phyloP scores from a whole-genome alignment of 371 early-diverging fungal genomes.

The Mortierella sp. region DNA sequence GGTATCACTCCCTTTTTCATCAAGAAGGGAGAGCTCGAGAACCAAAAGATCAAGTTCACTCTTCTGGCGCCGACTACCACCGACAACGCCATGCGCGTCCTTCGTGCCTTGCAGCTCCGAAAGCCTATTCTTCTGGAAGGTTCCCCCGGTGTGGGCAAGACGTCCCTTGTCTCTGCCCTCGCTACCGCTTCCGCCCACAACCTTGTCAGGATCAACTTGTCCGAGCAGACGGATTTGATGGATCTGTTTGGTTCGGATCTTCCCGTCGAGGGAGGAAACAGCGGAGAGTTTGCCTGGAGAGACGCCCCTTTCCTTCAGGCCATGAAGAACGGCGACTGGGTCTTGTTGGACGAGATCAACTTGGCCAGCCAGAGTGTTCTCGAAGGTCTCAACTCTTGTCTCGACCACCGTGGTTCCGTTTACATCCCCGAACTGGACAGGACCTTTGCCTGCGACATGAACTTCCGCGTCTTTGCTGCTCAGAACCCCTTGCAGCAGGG shows the following conservation, averaged over 20 bases:
- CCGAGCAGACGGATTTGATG: slow-evolving; percentile 99
- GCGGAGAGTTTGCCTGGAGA: slow-evolving; percentile 95
- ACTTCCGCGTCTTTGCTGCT: slow-evolving; percentile 98
- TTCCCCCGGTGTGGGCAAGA: slow-evolving; percentile 98
- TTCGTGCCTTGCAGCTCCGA: slow-evolving; percentile 94
- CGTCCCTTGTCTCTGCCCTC: slow-evolving; percentile 91
- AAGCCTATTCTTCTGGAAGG: slow-evolving; percentile 99
- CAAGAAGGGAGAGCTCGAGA: slow-evolving; percentile 68
- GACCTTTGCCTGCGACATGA: slow-evolving; percentile 82
- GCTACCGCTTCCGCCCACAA: slow-evolving; percentile 87
- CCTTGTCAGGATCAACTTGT: slow-evolving; percentile 97
- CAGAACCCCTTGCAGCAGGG: slow-evolving; percentile 98
- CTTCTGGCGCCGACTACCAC: slow-evolving; percentile 92
- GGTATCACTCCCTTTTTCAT: slow-evolving; percentile 87
- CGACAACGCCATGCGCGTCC: slow-evolving; percentile 91
- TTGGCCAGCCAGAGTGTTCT: slow-evolving; percentile 99
- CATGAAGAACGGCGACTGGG: slow-evolving; percentile 98
- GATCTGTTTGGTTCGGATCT: slow-evolving; percentile 99
- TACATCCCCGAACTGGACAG: slow-evolving; percentile 96
- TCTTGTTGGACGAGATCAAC: slow-evolving; percentile 99
- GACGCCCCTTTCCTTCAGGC: slow-evolving; percentile 98
- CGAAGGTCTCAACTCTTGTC: slow-evolving; percentile 99
- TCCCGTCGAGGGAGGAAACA: slow-evolving; percentile 91
- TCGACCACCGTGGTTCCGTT: slow-evolving; percentile 98
- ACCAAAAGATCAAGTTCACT: slow-evolving; percentile 78